Evolutionary conservation across 2,329 filamentous ascomycete genomes (phyloP).

Genomic region (Decorospora gaudefroyi): DNA sequence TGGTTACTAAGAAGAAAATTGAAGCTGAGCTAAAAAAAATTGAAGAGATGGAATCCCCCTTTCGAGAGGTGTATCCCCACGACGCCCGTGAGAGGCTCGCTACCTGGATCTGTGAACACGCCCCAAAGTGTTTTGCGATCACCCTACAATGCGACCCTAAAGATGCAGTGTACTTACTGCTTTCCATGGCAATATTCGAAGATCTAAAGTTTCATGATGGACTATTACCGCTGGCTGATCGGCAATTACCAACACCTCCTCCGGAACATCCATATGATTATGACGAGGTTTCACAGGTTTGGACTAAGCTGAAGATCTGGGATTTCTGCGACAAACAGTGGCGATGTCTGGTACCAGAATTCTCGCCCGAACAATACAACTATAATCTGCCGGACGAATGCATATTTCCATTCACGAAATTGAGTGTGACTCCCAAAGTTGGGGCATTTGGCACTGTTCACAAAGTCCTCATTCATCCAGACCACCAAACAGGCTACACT

Average conservation of each 20-base stretch:
- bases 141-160: not conserved
- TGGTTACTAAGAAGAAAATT: too few relatives aligned
- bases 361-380: slow-evolving; percentile 3
- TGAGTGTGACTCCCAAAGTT: not conserved
- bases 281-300: too few relatives aligned
- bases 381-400: slow-evolving; percentile 10
- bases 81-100: too few relatives aligned
- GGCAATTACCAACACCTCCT: too few relatives aligned
- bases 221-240: too few relatives aligned
- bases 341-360: slow-evolving; percentile 19
- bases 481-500: slow-evolving; percentile 7
- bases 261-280: too few relatives aligned
- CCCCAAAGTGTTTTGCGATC: not conserved
- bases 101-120: not conserved
- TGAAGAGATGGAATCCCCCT: too few relatives aligned
- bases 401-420: slow-evolving; percentile 19
- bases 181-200: not conserved
- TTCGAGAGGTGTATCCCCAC: too few relatives aligned
- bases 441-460: slow-evolving; percentile 18
- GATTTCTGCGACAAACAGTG: slow-evolving; percentile 22
- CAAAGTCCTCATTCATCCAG: slow-evolving; percentile 9
- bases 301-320: not conserved
- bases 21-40: not conserved
- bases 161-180: not conserved
- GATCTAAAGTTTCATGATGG: too few relatives aligned